Evolutionary conservation across 2,329 filamentous ascomycete species (phyloP).

Genomic region (Aspergillus sp.): DNA sequence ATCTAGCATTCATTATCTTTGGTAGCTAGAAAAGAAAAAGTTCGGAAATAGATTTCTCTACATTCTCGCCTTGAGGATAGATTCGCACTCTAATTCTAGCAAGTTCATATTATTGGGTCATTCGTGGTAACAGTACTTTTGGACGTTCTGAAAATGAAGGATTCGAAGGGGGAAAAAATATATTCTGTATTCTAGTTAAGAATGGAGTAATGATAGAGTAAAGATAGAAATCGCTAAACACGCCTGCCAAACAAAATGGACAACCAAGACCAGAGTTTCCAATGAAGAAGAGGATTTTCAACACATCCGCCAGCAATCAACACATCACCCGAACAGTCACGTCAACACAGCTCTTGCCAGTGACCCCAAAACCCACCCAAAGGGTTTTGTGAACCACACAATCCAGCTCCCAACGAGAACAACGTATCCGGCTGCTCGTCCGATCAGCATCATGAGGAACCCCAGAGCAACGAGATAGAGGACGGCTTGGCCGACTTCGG

Average conservation of each 20-base stretch:
- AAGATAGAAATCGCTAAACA: background rate
- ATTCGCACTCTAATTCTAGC: no score
- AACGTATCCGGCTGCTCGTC: constrained; percentile 30
- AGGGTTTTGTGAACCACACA: constrained; percentile 34
- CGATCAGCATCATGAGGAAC: constrained; percentile 30
- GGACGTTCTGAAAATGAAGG: no score
- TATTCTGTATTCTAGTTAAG: background rate
- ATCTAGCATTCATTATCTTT: background rate
- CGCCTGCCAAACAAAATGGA: background rate
- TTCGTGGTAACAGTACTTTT: no score
- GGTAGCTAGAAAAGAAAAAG: no score
- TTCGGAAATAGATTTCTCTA: no score
- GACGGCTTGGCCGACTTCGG: constrained; percentile 32
- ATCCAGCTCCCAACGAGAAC: constrained; percentile 36
- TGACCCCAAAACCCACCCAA: constrained; percentile 30
- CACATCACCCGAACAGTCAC: constrained; percentile 11
- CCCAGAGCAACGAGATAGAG: constrained; percentile 35
- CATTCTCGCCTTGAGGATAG: no score
- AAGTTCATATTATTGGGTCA: no score
- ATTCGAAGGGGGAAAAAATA: background rate
- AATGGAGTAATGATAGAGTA: background rate
- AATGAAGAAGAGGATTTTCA: background rate
- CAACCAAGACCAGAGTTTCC: background rate
- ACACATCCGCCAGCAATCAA: background rate
- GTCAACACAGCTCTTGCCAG: constrained; percentile 26